Percentiles rank a stretch among this genome's conserved stretches.
phyloP scores from a whole-genome alignment of 2,329 filamentous ascomycete species.

The Calonectria hawksworthii region DNA sequence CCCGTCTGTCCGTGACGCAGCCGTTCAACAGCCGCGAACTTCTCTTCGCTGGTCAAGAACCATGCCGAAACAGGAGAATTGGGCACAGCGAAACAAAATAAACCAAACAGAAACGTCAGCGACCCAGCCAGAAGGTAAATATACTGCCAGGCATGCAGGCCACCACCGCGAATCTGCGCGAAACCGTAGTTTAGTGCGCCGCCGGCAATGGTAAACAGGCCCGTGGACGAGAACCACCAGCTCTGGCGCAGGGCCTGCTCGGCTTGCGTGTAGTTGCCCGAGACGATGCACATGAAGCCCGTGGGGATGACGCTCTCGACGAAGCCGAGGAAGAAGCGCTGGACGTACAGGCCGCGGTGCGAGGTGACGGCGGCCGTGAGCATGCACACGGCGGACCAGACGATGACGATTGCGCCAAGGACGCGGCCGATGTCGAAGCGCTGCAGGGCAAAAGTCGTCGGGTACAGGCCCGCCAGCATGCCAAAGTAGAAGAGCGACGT shows the following conservation, averaged over 20 bases:
- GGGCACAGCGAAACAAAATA: constrained; percentile 75
- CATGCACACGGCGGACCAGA: constrained; percentile 79
- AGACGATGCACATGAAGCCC: constrained; percentile 75
- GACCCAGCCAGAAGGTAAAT: constrained; percentile 77
- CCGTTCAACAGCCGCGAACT: constrained; percentile 74
- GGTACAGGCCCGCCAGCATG: constrained; percentile 81
- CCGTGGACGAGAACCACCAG: constrained; percentile 75
- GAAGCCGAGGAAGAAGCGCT: constrained; percentile 76
- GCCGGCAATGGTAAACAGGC: constrained; percentile 74
- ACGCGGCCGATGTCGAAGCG: constrained; percentile 75
- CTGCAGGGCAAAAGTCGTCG: constrained; percentile 79
- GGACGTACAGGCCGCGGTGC: constrained; percentile 74
- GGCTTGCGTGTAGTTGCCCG: constrained; percentile 73
- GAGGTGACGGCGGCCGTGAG: constrained; percentile 76
- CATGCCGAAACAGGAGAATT: constrained; percentile 76
- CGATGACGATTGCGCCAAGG: constrained; percentile 72
- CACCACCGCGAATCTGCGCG: constrained; percentile 70
- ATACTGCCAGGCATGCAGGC: constrained; percentile 76
- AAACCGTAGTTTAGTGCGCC: constrained; percentile 77
- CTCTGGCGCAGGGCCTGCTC: constrained; percentile 76
- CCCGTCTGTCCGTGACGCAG: constrained; percentile 74
- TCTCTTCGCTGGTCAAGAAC: constrained; percentile 76
- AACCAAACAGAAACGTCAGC: constrained; percentile 74
- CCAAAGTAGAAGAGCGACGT: constrained; percentile 87
- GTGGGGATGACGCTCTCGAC: constrained; percentile 76